A percentile compares a stretch with the other conserved stretches of the same genome.
Conservation (phyloP, 2,329 filamentous ascomycete genomes). For the Aureobasidium sp. region DNA sequence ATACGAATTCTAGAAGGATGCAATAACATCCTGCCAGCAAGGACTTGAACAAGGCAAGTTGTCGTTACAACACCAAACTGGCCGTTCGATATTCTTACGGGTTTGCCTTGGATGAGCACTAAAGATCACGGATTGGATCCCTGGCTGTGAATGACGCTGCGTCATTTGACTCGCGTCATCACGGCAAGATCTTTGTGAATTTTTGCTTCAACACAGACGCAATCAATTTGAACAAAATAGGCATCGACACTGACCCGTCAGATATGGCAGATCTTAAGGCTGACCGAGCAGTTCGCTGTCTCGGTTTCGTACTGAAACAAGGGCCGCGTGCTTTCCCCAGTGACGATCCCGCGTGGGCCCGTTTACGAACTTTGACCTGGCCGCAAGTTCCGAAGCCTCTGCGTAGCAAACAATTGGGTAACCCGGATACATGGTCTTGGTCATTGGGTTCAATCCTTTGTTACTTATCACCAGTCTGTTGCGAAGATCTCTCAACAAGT, state of each 20-base stretch:
- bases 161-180: not conserved
- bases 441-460: not conserved
- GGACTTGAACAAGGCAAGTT: not conserved
- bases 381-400: not conserved
- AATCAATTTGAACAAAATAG: slow-evolving; percentile 10
- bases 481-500: not conserved
- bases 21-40: not conserved
- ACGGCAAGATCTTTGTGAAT: not conserved
- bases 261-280: not conserved
- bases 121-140: not conserved
- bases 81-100: not conserved
- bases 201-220: not conserved
- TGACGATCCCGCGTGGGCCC: not conserved
- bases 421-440: not conserved
- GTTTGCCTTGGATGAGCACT: not conserved
- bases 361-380: not conserved
- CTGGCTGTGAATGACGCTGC: not conserved
- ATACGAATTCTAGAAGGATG: not conserved
- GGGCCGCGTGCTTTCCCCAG: not conserved
- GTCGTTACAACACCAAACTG: not conserved
- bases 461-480: not conserved
- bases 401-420: not conserved
- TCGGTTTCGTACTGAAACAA: slow-evolving; percentile 1
- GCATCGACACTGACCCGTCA: slow-evolving; percentile 8
- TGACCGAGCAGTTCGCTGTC: slow-evolving; percentile 9